Base-by-base conservation (phyloP, 2,329 filamentous ascomycete genomes). In the Penicillium oxalicum region DNA sequence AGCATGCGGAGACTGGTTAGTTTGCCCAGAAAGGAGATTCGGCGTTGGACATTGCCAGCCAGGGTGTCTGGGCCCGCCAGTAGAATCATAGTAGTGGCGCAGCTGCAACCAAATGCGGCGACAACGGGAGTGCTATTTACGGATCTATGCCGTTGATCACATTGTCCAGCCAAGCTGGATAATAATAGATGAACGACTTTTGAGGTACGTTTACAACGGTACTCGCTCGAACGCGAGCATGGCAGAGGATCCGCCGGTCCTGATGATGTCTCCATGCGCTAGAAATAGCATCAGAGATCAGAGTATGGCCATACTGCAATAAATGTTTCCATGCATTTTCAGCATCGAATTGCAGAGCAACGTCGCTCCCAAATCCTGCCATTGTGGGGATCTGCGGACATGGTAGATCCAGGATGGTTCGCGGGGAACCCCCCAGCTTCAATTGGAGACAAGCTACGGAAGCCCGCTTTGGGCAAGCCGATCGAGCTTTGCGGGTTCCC, bases 391-490 rank as follows among this genome's bases (percentile, higher is more conserved):
- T 18, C 18, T 18, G 29, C 11, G 29, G 29, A 32, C 29, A 32
- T 11, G 11, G 29, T 11, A 32, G 29, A 32, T 32, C 29, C 11
- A 32, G 7, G 29, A 32, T 32, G 3, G 29, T 32, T 32, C 11
- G 29, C 11, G 29, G 29, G 29, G 29, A 32, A 32, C 2, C 7
- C 29, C 29, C 29, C 29, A 32, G 29, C 8, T 32, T 32, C 8
- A 11, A 11, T 7, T 7, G 29, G 9, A 11, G 29, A 32, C 7
- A 32, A 32, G 29, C 29, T 5, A 4, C 54, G 54, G 54, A 49
- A 54, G 40, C 35, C 54, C 47, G 6, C 5, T 49, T 52, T 50
- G 45, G 54, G 54, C 5, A 56, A 56, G 49, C 54, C 54, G 54
- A 52, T 52, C 37, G 45, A 41, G 35, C 24, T 40, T 49, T 40